Conservation (phyloP, 192 early-diverging fungal genomes). For the Coemansia sp. region DNA sequence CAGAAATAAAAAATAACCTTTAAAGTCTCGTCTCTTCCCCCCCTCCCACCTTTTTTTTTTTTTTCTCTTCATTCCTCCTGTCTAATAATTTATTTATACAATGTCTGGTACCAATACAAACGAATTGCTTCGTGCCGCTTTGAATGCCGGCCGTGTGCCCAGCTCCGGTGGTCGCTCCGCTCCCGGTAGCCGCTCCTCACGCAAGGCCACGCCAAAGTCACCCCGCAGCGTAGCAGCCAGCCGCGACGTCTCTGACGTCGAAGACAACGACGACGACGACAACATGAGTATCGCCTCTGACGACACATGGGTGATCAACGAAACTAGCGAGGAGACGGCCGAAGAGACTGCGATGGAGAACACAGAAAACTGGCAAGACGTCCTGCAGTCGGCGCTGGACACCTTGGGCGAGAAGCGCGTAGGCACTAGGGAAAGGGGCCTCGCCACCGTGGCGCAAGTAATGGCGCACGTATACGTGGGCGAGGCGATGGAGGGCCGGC, state of each 20-base stretch:
- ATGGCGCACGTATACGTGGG: conserved; percentile 59
- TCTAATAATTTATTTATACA: background rate
- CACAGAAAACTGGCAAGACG: conserved; percentile 26
- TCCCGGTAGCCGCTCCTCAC: conserved; percentile 1
- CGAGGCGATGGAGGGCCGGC: conserved; percentile 52
- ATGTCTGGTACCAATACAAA: conserved; percentile 19
- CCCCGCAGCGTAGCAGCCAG: conserved; percentile 16
- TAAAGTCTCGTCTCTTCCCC: background rate
- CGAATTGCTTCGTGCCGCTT: conserved; percentile 20
- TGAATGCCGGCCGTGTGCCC: conserved; percentile 22
- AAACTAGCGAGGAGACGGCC: conserved; percentile 4
- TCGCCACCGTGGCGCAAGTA: conserved; percentile 49
- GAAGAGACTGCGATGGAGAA: background rate
- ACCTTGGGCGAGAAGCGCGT: conserved; percentile 38
- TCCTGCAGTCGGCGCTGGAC: conserved; percentile 28
- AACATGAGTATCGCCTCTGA: conserved; percentile 27
- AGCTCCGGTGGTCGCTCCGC: conserved; percentile 24
- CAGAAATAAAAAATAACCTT: background rate
- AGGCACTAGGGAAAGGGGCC: conserved; percentile 55
- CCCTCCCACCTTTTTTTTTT: background rate
- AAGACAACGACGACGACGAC: conserved; percentile 13
- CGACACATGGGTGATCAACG: conserved; percentile 26
- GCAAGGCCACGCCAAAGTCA: conserved; percentile 22
- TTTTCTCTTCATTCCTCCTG: background rate
- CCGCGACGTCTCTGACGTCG: conserved; percentile 32